Evolutionary conservation across 2,329 filamentous ascomycete genomes (phyloP).

Genomic region (Plectosphaerella cucumerina): DNA sequence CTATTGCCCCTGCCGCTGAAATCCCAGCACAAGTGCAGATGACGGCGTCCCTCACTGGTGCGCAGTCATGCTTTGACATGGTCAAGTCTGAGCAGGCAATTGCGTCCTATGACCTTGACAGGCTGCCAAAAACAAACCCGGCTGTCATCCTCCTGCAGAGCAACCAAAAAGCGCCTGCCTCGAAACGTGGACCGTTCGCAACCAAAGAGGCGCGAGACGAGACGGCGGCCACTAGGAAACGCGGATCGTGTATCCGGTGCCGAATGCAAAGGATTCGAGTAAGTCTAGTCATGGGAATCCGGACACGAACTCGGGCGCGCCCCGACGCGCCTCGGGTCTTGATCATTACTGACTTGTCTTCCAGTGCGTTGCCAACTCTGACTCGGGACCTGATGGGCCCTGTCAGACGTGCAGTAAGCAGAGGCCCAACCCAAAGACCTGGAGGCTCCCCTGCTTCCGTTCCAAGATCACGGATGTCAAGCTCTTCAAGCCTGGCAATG

Average conservation of each 20-base stretch:
- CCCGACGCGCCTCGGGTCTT: neutral
- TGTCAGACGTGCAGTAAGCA: constrained; percentile 44
- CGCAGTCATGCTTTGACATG: neutral
- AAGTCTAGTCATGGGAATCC: constrained; percentile 22
- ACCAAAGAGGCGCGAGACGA: constrained; percentile 45
- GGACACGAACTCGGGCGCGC: neutral
- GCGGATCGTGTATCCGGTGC: constrained; percentile 57
- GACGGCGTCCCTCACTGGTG: neutral
- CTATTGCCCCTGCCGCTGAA: neutral
- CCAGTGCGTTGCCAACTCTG: constrained; percentile 47
- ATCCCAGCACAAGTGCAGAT: neutral
- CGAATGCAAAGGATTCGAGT: constrained; percentile 60
- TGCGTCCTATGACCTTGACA: neutral
- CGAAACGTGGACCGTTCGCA: constrained; percentile 50
- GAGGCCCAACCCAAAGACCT: constrained; percentile 45
- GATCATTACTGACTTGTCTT: neutral
- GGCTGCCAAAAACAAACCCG: neutral
- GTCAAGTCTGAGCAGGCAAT: neutral
- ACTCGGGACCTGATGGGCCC: constrained; percentile 29
- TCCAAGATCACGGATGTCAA: constrained; percentile 56
- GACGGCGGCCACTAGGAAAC: constrained; percentile 53
- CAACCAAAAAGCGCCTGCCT: constrained; percentile 29
- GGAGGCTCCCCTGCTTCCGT: constrained; percentile 53
- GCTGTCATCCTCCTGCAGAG: constrained; percentile 21
- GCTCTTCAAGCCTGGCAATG: constrained; percentile 55